phyloP scores from a whole-genome alignment of 1,139 yeast species.

The Entelexis sorbosivorans region DNA sequence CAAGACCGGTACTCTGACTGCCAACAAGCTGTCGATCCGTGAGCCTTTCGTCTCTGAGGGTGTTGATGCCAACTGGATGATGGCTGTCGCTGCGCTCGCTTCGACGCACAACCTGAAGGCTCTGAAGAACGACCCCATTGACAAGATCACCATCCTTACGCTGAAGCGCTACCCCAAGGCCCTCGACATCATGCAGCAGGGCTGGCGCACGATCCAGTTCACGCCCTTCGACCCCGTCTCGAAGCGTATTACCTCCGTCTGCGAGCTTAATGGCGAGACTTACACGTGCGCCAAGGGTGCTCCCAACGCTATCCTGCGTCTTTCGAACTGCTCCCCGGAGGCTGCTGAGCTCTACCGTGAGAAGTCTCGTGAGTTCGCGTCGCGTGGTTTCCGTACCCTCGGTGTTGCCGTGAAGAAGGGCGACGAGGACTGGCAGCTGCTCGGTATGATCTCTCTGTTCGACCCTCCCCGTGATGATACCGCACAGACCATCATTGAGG shows the following conservation, averaged over 20 bases:
- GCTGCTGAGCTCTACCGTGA: slow-evolving; percentile 89
- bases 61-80: slow-evolving; percentile 74
- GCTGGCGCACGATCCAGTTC: slow-evolving; percentile 86
- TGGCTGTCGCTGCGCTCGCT: slow-evolving; percentile 63
- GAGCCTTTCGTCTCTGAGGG: slow-evolving; percentile 99
- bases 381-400: slow-evolving; percentile 96
- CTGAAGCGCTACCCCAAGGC: slow-evolving; percentile 64
- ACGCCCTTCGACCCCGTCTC: slow-evolving; percentile 97
- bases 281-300: slow-evolving; percentile 97
- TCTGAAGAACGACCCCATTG: slow-evolving; percentile 47
- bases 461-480: slow-evolving; percentile 98
- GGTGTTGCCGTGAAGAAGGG: slow-evolving; percentile 99
- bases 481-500: slow-evolving; percentile 91
- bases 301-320: slow-evolving; percentile 95
- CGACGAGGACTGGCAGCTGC: slow-evolving; percentile 96
- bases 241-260: slow-evolving; percentile 89
- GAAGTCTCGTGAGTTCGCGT: slow-evolving; percentile 94
- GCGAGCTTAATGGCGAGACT: slow-evolving; percentile 94
- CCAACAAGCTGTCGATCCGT: slow-evolving; percentile 89
- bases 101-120: slow-evolving; percentile 65
- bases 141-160: slow-evolving; percentile 45
- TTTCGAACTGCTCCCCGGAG: slow-evolving; percentile 93
- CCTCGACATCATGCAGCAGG: slow-evolving; percentile 82
- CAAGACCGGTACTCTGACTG: slow-evolving; percentile 98
- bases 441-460: slow-evolving; percentile 98